A percentile compares a stretch with the other conserved stretches of the same genome.
Evolutionary conservation across 768 basidiomycete genomes (phyloP).

Genomic region (Multifurca ochricompacta): DNA sequence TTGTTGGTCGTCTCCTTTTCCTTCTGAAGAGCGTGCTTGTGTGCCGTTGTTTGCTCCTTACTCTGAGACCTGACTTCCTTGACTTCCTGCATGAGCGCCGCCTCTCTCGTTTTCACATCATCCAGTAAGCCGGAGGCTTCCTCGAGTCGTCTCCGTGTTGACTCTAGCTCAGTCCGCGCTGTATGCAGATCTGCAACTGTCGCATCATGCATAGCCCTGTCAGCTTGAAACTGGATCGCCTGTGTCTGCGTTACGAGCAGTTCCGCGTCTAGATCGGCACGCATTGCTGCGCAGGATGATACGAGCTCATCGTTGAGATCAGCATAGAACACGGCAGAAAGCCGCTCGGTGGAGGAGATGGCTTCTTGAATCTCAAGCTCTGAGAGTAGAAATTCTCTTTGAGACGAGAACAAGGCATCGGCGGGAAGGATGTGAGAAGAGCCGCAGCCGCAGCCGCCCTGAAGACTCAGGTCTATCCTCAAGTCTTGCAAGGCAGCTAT

Average conservation of each 20-base stretch:
- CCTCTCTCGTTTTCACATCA: constrained; percentile 21
- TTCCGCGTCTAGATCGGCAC: constrained; percentile 19
- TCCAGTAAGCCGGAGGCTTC: constrained; percentile 21
- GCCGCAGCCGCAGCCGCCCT: not conserved
- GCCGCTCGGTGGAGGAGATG: constrained; percentile 3
- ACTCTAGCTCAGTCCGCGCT: constrained; percentile 21
- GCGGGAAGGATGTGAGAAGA: not conserved
- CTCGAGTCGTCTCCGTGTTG: constrained; percentile 22
- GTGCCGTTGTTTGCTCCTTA: constrained; percentile 27
- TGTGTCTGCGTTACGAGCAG: constrained; percentile 21
- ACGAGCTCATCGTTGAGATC: constrained; percentile 22
- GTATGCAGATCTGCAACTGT: constrained; percentile 36
- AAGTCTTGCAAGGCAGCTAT: constrained; percentile 4
- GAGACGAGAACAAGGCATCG: not conserved
- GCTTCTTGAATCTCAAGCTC: constrained; percentile 1
- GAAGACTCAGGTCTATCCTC: not conserved
- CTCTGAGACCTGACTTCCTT: constrained; percentile 26
- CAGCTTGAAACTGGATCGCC: constrained; percentile 33
- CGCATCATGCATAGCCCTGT: constrained; percentile 35
- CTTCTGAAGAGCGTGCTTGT: constrained; percentile 24
- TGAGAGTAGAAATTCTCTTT: constrained; percentile 5
- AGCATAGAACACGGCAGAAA: constrained; percentile 8
- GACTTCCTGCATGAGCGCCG: constrained; percentile 26
- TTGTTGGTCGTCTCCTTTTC: constrained; percentile 37
- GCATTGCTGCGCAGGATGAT: constrained; percentile 16